Conservation (phyloP, 2,329 filamentous ascomycete species). For the Pseudogymnoascus sp. region DNA sequence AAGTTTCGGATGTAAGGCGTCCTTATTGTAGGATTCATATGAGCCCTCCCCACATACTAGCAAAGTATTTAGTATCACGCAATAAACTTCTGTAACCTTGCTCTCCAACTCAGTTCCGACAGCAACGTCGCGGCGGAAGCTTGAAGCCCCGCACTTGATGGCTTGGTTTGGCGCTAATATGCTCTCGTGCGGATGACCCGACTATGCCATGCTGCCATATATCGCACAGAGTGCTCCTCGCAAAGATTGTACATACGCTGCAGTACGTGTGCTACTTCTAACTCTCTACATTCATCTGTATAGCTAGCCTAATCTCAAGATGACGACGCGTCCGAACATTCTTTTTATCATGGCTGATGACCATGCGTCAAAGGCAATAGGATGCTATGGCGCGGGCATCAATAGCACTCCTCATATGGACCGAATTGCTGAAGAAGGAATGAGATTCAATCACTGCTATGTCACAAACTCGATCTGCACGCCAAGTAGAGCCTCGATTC, state of each 20-base stretch:
- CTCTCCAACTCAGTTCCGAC: not conserved
- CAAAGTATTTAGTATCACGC: not conserved
- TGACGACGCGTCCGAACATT: conserved; percentile 28
- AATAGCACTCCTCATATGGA: conserved; percentile 44
- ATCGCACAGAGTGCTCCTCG: not conserved
- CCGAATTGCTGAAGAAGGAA: conserved; percentile 39
- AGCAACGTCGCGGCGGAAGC: not conserved
- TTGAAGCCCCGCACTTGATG: not conserved
- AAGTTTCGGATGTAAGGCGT: not conserved
- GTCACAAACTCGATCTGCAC: conserved; percentile 47
- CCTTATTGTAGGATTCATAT: not conserved
- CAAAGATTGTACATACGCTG: not conserved
- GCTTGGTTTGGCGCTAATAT: not conserved
- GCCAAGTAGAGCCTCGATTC: conserved; percentile 40
- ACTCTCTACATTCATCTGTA: not conserved
- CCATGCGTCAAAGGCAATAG: conserved; percentile 42
- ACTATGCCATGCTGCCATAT: not conserved
- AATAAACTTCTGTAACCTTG: not conserved
- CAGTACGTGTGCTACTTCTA: not conserved
- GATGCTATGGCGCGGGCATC: conserved; percentile 41
- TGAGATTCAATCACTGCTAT: conserved; percentile 45
- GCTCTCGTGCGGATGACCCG: not conserved
- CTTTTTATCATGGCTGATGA: conserved; percentile 48
- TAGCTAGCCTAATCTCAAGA: not conserved
- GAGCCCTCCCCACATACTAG: no score